A percentile compares a stretch with the other conserved stretches of the same genome.
phyloP scores from a whole-genome alignment of 139 green algal species.

The Pycnococcus provasolii region DNA sequence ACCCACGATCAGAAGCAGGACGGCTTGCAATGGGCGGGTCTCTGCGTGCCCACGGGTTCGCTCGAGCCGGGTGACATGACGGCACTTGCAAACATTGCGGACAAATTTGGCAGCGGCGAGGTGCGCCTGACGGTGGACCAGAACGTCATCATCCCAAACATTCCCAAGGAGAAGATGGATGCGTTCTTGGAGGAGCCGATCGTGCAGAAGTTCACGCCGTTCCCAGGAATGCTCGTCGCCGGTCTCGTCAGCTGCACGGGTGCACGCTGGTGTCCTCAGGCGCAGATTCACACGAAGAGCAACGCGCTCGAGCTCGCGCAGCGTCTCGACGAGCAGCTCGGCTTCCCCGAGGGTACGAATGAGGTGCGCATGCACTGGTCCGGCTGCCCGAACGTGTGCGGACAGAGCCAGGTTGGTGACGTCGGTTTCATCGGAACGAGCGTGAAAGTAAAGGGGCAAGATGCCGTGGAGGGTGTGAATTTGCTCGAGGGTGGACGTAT shows the following conservation, averaged over 20 bases:
- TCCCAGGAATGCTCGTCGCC: conserved; percentile 26
- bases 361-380: conserved; percentile 92
- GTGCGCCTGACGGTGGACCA: conserved; percentile 88
- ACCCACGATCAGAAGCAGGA: conserved; percentile 85
- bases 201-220: conserved; percentile 41
- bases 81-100: conserved; percentile 60
- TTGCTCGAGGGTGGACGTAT: conserved; percentile 71
- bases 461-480: conserved; percentile 78
- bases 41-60: conserved; percentile 72
- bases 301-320: conserved; percentile 54
- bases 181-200: conserved; percentile 77
- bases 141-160: conserved; percentile 84
- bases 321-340: conserved; percentile 70
- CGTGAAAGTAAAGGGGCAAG: conserved; percentile 56
- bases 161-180: conserved; percentile 69
- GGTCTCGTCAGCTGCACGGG: conserved; percentile 78
- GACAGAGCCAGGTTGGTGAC: conserved; percentile 80
- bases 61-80: conserved; percentile 63
- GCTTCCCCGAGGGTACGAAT: conserved; percentile 43
- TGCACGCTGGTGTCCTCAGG: conserved; percentile 91
- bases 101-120: conserved; percentile 71
- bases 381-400: conserved; percentile 95
- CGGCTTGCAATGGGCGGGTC: conserved; percentile 56
- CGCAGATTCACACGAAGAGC: conserved; percentile 91
- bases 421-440: conserved; percentile 86